A percentile compares a stretch with the other conserved stretches of the same genome.
phyloP scores from a whole-genome alignment of 345 rosid genomes.

The Pistacia atlantica region DNA sequence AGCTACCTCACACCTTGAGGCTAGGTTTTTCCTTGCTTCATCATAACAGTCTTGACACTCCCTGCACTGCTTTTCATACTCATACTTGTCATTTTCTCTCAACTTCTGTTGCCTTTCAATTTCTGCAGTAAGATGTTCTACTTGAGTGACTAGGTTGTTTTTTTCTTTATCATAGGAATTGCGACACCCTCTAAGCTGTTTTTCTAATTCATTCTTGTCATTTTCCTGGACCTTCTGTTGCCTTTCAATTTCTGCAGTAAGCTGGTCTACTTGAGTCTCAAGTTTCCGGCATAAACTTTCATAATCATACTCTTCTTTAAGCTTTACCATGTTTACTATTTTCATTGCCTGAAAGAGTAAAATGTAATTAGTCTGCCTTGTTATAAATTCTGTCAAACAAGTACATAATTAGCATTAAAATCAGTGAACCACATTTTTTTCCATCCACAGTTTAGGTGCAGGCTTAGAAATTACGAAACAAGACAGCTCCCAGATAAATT shows the following conservation, averaged over 20 bases:
- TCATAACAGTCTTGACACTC: conserved; percentile 52
- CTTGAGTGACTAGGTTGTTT: conserved; percentile 42
- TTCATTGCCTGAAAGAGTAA: conserved; percentile 83
- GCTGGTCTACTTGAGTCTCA: conserved; percentile 77
- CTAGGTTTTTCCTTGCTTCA: conserved; percentile 46
- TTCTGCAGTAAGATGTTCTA: conserved; percentile 83
- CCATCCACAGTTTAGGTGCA: conserved; percentile 3
- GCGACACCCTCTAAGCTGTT: conserved; percentile 54
- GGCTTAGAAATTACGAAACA: neutral
- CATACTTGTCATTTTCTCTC: conserved; percentile 60
- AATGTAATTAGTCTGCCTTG: conserved; percentile 17
- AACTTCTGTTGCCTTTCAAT: conserved; percentile 74
- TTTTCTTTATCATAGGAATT: conserved; percentile 51
- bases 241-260: conserved; percentile 88
- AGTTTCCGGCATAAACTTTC: conserved; percentile 90
- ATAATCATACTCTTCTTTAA: conserved; percentile 92
- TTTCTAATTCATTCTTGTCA: conserved; percentile 58
- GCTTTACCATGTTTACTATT: conserved; percentile 86
- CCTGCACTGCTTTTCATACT: conserved; percentile 53
- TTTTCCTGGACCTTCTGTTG: conserved; percentile 62
- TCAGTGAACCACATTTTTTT: neutral
- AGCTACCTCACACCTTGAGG: conserved; percentile 80
- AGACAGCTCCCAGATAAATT: conserved; percentile 9
- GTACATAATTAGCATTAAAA: neutral
- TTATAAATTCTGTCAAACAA: neutral